Evolutionary conservation across 2,329 filamentous ascomycete genomes (phyloP).

Genomic region (Aureobasidium sp.): DNA sequence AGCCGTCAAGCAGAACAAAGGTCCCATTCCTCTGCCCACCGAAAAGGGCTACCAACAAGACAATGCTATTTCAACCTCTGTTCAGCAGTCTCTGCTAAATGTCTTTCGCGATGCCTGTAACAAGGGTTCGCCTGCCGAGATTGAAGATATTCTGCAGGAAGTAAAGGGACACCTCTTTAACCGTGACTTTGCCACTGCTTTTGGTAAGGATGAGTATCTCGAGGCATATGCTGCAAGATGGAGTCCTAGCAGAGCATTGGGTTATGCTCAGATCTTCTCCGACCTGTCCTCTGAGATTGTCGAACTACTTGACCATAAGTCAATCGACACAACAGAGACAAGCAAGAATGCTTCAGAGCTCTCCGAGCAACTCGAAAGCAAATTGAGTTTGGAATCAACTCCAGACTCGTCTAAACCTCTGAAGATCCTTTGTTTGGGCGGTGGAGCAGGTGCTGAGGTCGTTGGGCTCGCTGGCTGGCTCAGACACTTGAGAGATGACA

Average conservation of each 20-base stretch:
- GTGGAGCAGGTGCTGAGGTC: conserved; percentile 59
- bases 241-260: conserved; percentile 79
- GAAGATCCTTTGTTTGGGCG: conserved; percentile 51
- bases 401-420: neutral
- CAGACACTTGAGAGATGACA: conserved; percentile 18
- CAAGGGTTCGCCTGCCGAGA: conserved; percentile 33
- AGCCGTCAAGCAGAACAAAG: neutral
- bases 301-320: neutral
- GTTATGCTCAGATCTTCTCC: conserved; percentile 56
- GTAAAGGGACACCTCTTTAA: conserved; percentile 81
- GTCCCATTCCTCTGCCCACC: neutral
- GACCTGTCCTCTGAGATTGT: conserved; percentile 20
- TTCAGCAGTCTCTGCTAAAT: conserved; percentile 65
- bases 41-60: conserved; percentile 1
- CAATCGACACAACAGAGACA: neutral
- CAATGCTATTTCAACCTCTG: conserved; percentile 14
- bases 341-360: neutral
- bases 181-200: conserved; percentile 74
- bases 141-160: conserved; percentile 57
- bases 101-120: conserved; percentile 62
- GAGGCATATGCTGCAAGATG: conserved; percentile 82
- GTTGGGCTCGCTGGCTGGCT: conserved; percentile 50
- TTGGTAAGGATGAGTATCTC: conserved; percentile 61
- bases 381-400: neutral
- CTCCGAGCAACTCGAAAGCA: neutral